Percentiles rank a stretch among this genome's conserved stretches.
These are phyloP conservation scores for Chlorella sp. DNA, from an alignment of 139 green algal genomes.

Conservation along the genomic window DNA sequence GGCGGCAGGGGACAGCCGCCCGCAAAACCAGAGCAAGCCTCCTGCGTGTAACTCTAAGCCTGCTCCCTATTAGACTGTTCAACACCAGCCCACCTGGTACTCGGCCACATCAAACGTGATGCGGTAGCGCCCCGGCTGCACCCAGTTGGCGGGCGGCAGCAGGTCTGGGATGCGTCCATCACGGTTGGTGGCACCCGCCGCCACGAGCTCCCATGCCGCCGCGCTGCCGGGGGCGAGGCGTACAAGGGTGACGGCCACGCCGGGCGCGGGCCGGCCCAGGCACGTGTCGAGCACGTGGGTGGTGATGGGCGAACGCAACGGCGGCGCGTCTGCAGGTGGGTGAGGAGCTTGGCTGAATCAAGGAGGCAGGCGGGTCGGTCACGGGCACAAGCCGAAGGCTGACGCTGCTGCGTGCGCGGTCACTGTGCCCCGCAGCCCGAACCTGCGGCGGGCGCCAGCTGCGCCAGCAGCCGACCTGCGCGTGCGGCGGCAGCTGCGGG, in stretches of 20 bases:
- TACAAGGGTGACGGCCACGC: slow-evolving; percentile 70
- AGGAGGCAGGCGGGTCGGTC: no score
- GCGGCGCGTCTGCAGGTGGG: not conserved
- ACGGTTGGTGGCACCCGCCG: slow-evolving; percentile 69
- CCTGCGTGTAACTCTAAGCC: no score
- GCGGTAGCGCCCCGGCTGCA: slow-evolving; percentile 79
- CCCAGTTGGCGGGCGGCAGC: slow-evolving; percentile 55
- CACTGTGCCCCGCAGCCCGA: not conserved
- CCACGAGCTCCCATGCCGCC: slow-evolving; percentile 59
- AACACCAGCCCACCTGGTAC: slow-evolving; percentile 70
- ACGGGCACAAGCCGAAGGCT: not conserved
- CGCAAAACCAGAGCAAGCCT: no score
- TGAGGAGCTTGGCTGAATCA: no score
- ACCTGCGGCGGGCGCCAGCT: slow-evolving; percentile 46
- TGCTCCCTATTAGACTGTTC: no score
- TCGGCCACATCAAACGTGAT: slow-evolving; percentile 80
- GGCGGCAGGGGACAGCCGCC: no score
- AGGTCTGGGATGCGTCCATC: slow-evolving; percentile 77
- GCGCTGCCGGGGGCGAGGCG: slow-evolving; percentile 42
- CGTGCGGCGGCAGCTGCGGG: not conserved
- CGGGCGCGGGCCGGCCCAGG: slow-evolving; percentile 79
- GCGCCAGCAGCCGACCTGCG: slow-evolving; percentile 59
- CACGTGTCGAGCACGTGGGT: slow-evolving; percentile 93
- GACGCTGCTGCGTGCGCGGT: not conserved
- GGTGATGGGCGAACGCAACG: slow-evolving; percentile 85